Percentiles rank a stretch among this genome's conserved stretches.
Evolutionary conservation across 1,139 yeast species (phyloP).

Genomic region (Geotrichum restrictum): DNA sequence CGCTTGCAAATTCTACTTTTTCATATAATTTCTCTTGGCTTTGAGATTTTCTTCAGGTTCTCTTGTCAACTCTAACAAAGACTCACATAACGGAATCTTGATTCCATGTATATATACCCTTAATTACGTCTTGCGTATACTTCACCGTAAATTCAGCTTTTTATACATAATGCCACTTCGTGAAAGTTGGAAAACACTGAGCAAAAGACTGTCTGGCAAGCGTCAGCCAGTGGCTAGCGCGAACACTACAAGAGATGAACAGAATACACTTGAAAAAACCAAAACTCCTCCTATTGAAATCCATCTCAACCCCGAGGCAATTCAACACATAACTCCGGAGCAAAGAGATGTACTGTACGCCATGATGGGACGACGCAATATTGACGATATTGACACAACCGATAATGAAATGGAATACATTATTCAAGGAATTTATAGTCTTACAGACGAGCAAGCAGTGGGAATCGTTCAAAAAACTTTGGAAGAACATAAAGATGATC

Average conservation of each 20-base stretch:
- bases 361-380: conserved; percentile 19
- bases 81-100: background rate
- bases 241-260: conserved; percentile 1
- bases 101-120: background rate
- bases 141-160: background rate
- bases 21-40: no score
- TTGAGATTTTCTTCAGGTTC: background rate
- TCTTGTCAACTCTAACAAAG: background rate
- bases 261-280: conserved; percentile 2
- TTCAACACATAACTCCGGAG: conserved; percentile 19
- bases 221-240: background rate
- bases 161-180: conserved; percentile 4
- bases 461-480: conserved; percentile 42
- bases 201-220: background rate
- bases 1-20: no score
- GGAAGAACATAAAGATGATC: conserved; percentile 46
- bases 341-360: conserved; percentile 20
- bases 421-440: conserved; percentile 19
- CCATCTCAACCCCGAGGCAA: conserved; percentile 15
- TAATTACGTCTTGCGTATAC: background rate
- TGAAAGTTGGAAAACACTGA: conserved; percentile 12
- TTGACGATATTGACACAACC: conserved; percentile 20
- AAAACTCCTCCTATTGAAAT: conserved; percentile 16
- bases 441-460: conserved; percentile 20
- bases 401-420: conserved; percentile 22